Conservation (phyloP, 2,329 filamentous ascomycete species). For the Pseudogymnoascus sp. region DNA sequence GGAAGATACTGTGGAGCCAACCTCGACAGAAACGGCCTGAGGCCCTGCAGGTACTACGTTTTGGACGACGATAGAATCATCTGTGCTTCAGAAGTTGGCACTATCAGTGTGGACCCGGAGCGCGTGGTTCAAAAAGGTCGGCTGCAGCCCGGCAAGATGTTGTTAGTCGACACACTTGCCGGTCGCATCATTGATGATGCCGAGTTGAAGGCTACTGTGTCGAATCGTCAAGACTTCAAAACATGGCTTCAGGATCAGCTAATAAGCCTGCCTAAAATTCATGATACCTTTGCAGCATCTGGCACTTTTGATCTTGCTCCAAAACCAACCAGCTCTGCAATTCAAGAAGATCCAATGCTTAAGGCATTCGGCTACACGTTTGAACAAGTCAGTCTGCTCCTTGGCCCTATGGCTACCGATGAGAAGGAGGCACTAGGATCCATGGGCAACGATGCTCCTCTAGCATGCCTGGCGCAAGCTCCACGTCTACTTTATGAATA, state of each 20-base stretch:
- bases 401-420: slow-evolving; percentile 93
- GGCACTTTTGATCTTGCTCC: slow-evolving; percentile 55
- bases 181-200: slow-evolving; percentile 91
- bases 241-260: slow-evolving; percentile 82
- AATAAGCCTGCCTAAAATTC: slow-evolving; percentile 68
- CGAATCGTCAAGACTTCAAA: slow-evolving; percentile 80
- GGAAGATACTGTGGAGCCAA: slow-evolving; percentile 96
- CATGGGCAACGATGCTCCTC: slow-evolving; percentile 93
- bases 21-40: slow-evolving; percentile 87
- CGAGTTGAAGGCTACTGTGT: slow-evolving; percentile 82
- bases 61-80: slow-evolving; percentile 96
- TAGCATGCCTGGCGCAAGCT: slow-evolving; percentile 84
- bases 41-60: slow-evolving; percentile 94
- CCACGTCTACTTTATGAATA: slow-evolving; percentile 90
- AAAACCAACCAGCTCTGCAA: slow-evolving; percentile 56
- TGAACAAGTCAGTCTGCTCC: slow-evolving; percentile 84
- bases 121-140: slow-evolving; percentile 86
- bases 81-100: slow-evolving; percentile 92
- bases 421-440: slow-evolving; percentile 95
- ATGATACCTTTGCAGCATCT: slow-evolving; percentile 51
- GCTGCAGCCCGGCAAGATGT: slow-evolving; percentile 89
- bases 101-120: slow-evolving; percentile 85
- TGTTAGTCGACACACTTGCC: slow-evolving; percentile 83
- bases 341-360: slow-evolving; percentile 79
- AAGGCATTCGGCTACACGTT: slow-evolving; percentile 90